Evolutionary conservation across 768 basidiomycete genomes (phyloP).

Genomic region (Russula foetens): DNA sequence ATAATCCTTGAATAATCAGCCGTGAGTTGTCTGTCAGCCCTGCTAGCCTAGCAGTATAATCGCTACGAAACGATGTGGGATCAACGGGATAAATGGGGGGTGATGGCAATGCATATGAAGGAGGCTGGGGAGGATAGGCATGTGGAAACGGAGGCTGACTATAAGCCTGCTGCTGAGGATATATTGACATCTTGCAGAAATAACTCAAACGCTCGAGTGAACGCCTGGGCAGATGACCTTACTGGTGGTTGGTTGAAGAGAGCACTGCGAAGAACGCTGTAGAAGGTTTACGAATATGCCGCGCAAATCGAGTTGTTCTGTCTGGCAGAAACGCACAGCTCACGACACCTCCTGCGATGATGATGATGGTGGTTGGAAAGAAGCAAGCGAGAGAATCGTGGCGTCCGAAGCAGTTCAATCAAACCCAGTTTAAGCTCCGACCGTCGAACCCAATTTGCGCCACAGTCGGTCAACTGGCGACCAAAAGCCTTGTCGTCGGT

Average conservation of each 20-base stretch:
- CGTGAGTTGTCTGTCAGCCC: constrained; percentile 92
- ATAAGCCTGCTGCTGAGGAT: constrained; percentile 44
- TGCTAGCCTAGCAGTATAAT: constrained; percentile 63
- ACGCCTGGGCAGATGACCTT: constrained; percentile 16
- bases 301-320: constrained; percentile 13
- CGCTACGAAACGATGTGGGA: constrained; percentile 67
- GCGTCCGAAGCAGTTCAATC: not conserved
- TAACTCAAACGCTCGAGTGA: constrained; percentile 12
- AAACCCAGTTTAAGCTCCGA: constrained; percentile 17
- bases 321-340: constrained; percentile 16
- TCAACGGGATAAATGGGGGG: constrained; percentile 44
- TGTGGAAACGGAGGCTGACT: constrained; percentile 35
- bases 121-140: constrained; percentile 31
- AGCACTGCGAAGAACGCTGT: constrained; percentile 7
- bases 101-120: constrained; percentile 40
- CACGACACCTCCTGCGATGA: constrained; percentile 16
- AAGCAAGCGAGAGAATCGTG: constrained; percentile 3
- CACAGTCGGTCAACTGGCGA: constrained; percentile 12
- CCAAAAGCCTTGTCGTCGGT: constrained; percentile 20
- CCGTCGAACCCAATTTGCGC: constrained; percentile 19
- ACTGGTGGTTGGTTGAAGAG: constrained; percentile 4
- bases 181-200: constrained; percentile 45
- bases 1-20: constrained; percentile 86
- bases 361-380: constrained; percentile 22
- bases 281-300: constrained; percentile 13